phyloP scores from a whole-genome alignment of 2,329 filamentous ascomycete genomes.

The Scolecobasidium constrictum region DNA sequence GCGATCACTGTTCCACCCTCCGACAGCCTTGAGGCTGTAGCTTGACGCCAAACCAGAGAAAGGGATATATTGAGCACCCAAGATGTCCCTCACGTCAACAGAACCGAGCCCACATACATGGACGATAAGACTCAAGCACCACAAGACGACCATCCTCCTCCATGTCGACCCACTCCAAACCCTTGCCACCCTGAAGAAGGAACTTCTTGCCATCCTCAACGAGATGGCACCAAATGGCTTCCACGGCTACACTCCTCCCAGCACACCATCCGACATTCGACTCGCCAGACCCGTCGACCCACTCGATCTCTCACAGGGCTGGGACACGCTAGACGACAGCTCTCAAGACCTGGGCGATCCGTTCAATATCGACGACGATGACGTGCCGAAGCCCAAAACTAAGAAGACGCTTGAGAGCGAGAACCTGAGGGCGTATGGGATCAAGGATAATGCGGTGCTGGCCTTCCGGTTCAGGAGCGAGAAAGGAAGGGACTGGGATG shows the following conservation, averaged over 20 bases:
- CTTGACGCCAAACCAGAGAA: too few species aligned
- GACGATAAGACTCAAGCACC: conserved; percentile 36
- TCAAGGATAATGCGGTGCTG: conserved; percentile 24
- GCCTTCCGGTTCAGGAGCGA: conserved; percentile 23
- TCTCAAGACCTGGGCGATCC: conserved; percentile 9
- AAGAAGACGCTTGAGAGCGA: conserved; percentile 22
- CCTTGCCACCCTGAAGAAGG: conserved; percentile 27
- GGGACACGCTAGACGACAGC: conserved; percentile 20
- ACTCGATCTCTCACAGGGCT: conserved; percentile 29
- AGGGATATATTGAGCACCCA: too few species aligned
- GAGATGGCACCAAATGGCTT: conserved; percentile 26
- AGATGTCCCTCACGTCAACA: conserved; percentile 2
- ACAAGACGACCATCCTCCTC: conserved; percentile 35
- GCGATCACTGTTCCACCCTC: too few species aligned
- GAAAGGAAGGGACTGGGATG: conserved; percentile 21
- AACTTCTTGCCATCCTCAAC: conserved; percentile 29
- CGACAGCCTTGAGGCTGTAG: too few species aligned
- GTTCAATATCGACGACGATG: conserved; percentile 18
- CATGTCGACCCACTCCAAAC: conserved; percentile 32
- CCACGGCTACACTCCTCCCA: conserved; percentile 26
- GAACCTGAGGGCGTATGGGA: conserved; percentile 24
- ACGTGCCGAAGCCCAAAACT: conserved; percentile 23
- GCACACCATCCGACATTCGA: conserved; percentile 25
- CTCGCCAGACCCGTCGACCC: conserved; percentile 30
- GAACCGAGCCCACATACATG: conserved; percentile 13